Evolutionary conservation across 805 yeast species (phyloP), one percentile per base, ranked within the genome.

Genomic region (Cyberlindnera maclurae): DNA sequence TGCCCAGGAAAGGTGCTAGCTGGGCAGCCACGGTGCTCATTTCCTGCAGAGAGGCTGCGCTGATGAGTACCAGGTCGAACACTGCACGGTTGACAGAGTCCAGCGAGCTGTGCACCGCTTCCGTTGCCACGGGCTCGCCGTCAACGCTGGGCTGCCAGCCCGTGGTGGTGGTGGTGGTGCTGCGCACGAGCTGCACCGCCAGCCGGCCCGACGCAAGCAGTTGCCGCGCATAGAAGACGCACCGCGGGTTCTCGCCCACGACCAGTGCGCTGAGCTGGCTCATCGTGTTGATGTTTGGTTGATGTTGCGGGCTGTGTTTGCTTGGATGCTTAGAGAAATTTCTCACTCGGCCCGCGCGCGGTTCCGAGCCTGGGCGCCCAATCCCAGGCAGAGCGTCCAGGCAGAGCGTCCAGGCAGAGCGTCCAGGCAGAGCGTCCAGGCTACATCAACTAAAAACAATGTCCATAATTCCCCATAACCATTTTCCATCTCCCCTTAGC

Each of bases 211-310:
- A 68, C 36, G 65, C 62, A 36, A 65, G 70, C 28, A 77, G 52
- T 37, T 79, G 64, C 80, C 80, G 76, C 13, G 71, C 70, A 55
- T 79, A 79, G 57, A 74, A 77, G 26, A 73, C 65, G 36, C 77
- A 54, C 54, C 76, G 74, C 26, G 84, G 78, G 55, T 72, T 75
- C 15, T 33, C 36, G 15, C 36, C 36, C 15, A 33, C 36, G 12
- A 17, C 36, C 8, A 33, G 29, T 3, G 16, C 29, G 15, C 20
- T 33, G 20, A 33, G 29, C 11, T 15, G 30, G 30, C 30, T 33
- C 36, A 33, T 33, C 8, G 24, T 5, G 8, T 8, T 5, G 24
- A 8, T 20, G 24, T 8, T 20, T n/a, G n/a, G n/a, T 20, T 20
- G 24, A 5, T 20, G 24, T 20, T 5, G 8, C 8, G 24, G 24